A percentile compares a stretch with the other conserved stretches of the same genome.
phyloP scores from a whole-genome alignment of 108 stramenopile genomes.

The Cyclotella distinguenda region DNA sequence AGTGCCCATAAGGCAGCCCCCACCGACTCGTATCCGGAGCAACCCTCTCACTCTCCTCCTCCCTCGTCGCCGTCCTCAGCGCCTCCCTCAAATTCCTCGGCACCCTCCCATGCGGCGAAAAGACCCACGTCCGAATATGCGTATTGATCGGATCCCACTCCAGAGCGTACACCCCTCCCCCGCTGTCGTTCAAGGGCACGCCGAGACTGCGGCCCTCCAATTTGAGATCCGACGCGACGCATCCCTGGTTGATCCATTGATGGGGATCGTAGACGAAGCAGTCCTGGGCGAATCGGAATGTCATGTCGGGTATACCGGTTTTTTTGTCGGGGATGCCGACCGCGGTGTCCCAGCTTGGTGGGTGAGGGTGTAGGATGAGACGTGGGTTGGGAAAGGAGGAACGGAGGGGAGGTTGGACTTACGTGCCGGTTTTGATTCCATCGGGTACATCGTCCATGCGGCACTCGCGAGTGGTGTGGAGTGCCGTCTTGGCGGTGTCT shows the following conservation, averaged over 20 bases:
- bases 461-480: constrained; percentile 61
- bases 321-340: constrained; percentile 80
- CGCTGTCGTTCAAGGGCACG: constrained; percentile 75
- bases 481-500: constrained; percentile 79
- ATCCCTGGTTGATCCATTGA: constrained; percentile 93
- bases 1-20: constrained; percentile 86
- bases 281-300: constrained; percentile 62
- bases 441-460: constrained; percentile 56
- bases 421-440: constrained; percentile 69
- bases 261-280: constrained; percentile 88
- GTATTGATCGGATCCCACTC: constrained; percentile 88
- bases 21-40: constrained; percentile 81
- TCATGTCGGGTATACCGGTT: constrained; percentile 66
- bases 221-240: constrained; percentile 70
- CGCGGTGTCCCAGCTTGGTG: constrained; percentile 83
- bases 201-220: constrained; percentile 64
- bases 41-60: constrained; percentile 44
- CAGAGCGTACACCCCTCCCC: constrained; percentile 84
- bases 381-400: not conserved
- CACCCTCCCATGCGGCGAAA: constrained; percentile 69
- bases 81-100: constrained; percentile 74
- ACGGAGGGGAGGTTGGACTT: not conserved
- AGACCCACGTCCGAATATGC: constrained; percentile 86
- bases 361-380: not conserved
- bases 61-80: constrained; percentile 64